Conservation (phyloP, 2,329 filamentous ascomycete genomes). For the Thielaviopsis ethacetica region DNA sequence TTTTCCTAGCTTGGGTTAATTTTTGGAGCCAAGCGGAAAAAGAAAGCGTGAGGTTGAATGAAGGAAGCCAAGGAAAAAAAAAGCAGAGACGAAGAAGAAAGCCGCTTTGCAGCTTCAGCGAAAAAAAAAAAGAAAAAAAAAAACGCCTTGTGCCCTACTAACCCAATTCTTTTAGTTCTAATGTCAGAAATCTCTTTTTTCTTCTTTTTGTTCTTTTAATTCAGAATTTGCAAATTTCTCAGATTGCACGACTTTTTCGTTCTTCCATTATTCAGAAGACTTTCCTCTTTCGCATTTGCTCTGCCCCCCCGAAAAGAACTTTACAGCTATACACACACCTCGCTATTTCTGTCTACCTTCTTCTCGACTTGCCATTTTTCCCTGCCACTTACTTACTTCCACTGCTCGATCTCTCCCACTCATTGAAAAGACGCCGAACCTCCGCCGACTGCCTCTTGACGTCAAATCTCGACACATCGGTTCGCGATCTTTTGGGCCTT, state of each 20-base stretch:
- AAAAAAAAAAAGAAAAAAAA: background rate
- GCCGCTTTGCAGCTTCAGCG: background rate
- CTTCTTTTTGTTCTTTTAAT: background rate
- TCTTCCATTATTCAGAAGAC: background rate
- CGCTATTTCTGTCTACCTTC: slow-evolving; percentile 6
- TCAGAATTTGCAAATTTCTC: background rate
- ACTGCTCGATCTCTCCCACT: background rate
- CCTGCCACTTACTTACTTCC: background rate
- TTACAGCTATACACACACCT: background rate
- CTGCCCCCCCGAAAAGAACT: background rate
- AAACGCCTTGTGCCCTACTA: slow-evolving; percentile 15
- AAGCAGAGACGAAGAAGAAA: slow-evolving; percentile 9
- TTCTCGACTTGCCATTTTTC: slow-evolving; percentile 5
- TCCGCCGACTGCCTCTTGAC: background rate
- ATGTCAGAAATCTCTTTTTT: background rate
- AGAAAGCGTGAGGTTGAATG: slow-evolving; percentile 1
- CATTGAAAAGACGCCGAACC: slow-evolving; percentile 4
- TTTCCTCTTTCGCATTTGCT: slow-evolving; percentile 12
- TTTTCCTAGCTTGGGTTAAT: background rate
- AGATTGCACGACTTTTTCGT: background rate
- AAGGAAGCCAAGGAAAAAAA: slow-evolving; percentile 1
- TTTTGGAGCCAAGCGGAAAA: background rate
- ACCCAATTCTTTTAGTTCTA: slow-evolving; percentile 17
- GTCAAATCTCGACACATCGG: background rate
- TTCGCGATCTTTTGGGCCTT: background rate